phyloP scores from a whole-genome alignment of 2,329 filamentous ascomycete species.

The Diplodia mutila region DNA sequence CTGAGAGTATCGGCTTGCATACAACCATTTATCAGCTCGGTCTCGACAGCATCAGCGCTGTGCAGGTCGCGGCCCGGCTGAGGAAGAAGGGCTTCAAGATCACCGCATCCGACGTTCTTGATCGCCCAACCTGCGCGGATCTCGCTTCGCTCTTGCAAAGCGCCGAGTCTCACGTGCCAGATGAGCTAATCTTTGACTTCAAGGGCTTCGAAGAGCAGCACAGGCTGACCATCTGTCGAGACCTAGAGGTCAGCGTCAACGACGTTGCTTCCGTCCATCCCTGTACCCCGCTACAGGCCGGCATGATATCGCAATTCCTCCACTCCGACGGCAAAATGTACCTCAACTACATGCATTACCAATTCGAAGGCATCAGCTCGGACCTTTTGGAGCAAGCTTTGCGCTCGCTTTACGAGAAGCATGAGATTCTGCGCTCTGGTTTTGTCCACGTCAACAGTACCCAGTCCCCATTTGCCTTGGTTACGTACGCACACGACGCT shows the following conservation, averaged over 20 bases:
- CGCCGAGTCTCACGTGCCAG: neutral
- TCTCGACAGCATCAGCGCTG: conserved; percentile 85
- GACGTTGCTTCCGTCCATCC: conserved; percentile 66
- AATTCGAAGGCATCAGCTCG: conserved; percentile 50
- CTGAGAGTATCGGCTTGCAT: conserved; percentile 56
- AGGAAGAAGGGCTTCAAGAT: conserved; percentile 62
- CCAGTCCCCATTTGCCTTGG: conserved; percentile 72
- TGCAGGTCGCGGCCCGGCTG: conserved; percentile 73
- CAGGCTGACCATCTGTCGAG: conserved; percentile 38
- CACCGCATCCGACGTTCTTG: conserved; percentile 74
- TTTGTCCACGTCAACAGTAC: conserved; percentile 67
- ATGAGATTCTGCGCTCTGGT: conserved; percentile 77
- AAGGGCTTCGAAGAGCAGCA: conserved; percentile 54
- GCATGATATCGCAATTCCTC: conserved; percentile 76
- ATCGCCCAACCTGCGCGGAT: conserved; percentile 46
- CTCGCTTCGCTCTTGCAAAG: conserved; percentile 32
- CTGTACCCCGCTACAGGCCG: conserved; percentile 78
- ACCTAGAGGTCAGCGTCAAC: conserved; percentile 37
- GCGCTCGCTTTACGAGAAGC: conserved; percentile 55
- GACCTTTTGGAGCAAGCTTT: conserved; percentile 61
- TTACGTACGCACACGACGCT: conserved; percentile 57
- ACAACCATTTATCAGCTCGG: conserved; percentile 88
- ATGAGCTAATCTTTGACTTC: conserved; percentile 50
- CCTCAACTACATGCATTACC: conserved; percentile 70
- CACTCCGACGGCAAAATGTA: conserved; percentile 71